phyloP scores from a whole-genome alignment of 805 yeast species.

The Nematodospora valgi region DNA sequence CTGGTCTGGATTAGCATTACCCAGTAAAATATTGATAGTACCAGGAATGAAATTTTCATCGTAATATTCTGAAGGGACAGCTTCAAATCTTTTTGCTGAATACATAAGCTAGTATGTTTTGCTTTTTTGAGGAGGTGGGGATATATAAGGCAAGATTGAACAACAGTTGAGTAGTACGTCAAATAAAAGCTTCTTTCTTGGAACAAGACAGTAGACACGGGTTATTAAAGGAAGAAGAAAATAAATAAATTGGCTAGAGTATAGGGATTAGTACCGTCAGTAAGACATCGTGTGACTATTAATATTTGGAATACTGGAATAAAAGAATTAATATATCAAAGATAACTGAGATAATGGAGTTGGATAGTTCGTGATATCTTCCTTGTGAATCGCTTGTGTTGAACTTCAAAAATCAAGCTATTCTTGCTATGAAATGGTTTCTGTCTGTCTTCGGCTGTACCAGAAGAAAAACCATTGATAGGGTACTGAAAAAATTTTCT shows the following conservation, averaged over 20 bases:
- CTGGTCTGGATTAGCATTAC: slow-evolving; percentile 5
- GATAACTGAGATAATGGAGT: no score
- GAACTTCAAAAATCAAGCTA: no score
- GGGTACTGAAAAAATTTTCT: no score
- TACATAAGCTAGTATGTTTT: not conserved
- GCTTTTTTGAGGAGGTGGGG: not conserved
- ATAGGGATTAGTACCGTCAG: slow-evolving; percentile 2
- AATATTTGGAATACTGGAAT: no score
- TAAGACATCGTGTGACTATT: slow-evolving; percentile 3
- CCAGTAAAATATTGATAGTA: slow-evolving; percentile 41
- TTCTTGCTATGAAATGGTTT: no score
- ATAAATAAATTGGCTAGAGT: not conserved
- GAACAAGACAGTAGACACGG: not conserved
- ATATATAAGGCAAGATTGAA: not conserved
- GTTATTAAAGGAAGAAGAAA: not conserved
- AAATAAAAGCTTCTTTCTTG: no score
- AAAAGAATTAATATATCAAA: no score
- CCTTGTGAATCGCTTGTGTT: no score
- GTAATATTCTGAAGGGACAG: slow-evolving; percentile 8
- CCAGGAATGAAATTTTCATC: slow-evolving; percentile 50
- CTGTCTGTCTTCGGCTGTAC: no score
- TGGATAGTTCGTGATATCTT: no score
- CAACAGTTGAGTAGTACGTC: not conserved
- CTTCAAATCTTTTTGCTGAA: not conserved
- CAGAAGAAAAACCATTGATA: no score